Evolutionary conservation across 805 yeast genomes (phyloP).

Genomic region (Komagataella mondaviorum): DNA sequence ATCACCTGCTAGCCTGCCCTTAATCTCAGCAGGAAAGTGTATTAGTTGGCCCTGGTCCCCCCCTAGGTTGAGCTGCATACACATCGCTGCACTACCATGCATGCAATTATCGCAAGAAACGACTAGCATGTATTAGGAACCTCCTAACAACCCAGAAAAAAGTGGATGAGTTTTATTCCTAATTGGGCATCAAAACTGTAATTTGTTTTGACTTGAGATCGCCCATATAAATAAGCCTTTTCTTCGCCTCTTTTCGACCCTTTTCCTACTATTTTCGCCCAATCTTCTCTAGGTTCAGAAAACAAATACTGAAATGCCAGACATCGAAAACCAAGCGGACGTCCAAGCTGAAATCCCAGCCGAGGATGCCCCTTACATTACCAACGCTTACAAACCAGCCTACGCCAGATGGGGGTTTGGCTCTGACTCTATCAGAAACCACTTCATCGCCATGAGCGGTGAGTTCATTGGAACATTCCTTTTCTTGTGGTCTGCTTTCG

Average conservation of each 20-base stretch:
- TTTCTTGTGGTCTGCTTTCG: constrained; percentile 70
- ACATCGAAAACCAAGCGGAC: neutral
- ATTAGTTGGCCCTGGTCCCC: neutral
- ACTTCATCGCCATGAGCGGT: constrained; percentile 55
- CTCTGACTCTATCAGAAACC: constrained; percentile 37
- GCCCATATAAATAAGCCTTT: neutral
- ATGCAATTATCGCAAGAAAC: neutral
- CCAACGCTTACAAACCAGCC: constrained; percentile 21
- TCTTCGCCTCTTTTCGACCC: neutral
- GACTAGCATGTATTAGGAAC: neutral
- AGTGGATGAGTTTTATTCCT: neutral
- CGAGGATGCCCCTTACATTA: constrained; percentile 7
- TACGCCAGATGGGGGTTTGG: constrained; percentile 22
- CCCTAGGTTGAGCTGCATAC: neutral
- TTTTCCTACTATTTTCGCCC: neutral
- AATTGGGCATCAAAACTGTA: neutral
- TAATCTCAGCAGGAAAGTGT: too few species aligned
- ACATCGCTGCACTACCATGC: neutral
- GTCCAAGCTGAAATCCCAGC: constrained; percentile 26
- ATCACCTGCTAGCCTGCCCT: too few species aligned
- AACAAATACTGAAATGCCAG: neutral
- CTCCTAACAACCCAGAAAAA: neutral
- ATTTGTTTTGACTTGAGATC: neutral
- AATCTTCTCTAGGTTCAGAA: too few species aligned
- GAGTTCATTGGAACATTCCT: constrained; percentile 82